phyloP scores from a whole-genome alignment of 768 basidiomycete species.

The Dentipellis sp. region DNA sequence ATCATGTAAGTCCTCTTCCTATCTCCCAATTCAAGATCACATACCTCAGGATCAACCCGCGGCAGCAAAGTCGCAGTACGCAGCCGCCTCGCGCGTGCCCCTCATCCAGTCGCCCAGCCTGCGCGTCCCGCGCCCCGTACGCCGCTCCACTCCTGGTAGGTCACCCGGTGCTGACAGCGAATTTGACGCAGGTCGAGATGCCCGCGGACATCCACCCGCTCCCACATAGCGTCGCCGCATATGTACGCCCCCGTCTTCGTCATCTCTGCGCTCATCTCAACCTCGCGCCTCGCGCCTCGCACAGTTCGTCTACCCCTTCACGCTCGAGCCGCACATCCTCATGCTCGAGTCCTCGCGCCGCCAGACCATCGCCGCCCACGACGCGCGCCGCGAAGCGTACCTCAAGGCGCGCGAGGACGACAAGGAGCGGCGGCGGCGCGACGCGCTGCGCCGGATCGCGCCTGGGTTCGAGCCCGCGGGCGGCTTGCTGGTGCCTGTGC shows the following conservation, averaged over 20 bases:
- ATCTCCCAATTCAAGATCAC: too few relatives aligned
- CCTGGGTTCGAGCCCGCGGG: constrained; percentile 59
- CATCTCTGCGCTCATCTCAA: background rate
- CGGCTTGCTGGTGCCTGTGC: constrained; percentile 8
- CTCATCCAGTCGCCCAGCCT: constrained; percentile 90
- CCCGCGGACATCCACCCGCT: constrained; percentile 92
- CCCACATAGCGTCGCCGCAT: constrained; percentile 82
- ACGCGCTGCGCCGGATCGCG: constrained; percentile 67
- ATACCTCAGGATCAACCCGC: too few relatives aligned
- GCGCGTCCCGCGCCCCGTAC: constrained; percentile 73
- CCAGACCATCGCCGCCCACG: constrained; percentile 53
- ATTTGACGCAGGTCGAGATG: constrained; percentile 53
- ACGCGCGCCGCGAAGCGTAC: constrained; percentile 60
- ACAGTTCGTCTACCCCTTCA: constrained; percentile 95
- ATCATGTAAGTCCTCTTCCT: too few relatives aligned
- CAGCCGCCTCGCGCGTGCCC: constrained; percentile 65
- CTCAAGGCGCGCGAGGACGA: constrained; percentile 69
- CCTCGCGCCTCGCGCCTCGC: background rate
- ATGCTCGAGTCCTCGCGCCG: constrained; percentile 67
- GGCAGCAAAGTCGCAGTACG: constrained; percentile 55
- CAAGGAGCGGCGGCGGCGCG: constrained; percentile 51
- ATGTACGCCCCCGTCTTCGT: constrained; percentile 40
- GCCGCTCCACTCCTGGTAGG: constrained; percentile 6
- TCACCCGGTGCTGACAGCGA: background rate
- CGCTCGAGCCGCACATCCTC: constrained; percentile 80